Evolutionary conservation across 495 filamentous ascomycete genomes (phyloP), one percentile per base, ranked within the genome.

Genomic region (Thozetella sp.): DNA sequence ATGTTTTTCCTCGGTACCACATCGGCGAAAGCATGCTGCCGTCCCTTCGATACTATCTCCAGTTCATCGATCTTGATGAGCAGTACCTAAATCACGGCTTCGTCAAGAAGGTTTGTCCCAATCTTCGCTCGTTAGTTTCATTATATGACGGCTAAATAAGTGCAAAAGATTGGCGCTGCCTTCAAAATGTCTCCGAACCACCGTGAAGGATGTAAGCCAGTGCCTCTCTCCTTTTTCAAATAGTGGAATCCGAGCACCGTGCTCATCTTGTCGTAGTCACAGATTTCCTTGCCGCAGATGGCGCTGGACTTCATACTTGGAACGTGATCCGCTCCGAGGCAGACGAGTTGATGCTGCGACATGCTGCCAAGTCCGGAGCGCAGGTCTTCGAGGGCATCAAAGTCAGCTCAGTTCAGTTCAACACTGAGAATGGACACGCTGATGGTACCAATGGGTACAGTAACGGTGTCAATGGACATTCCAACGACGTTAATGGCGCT

Each of bases 281-380:
- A 20, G 75, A 85, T 57, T 85, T 83, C 59, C 2, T 79, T 13
- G 78, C 76, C 4, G 67, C 70, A 10, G 67, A 67, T 22, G 82
- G 83, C 4, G 71, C 73, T 24, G 62, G 72, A 2, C 68, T 63
- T 24, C 76, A 81, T 50, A 56, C 80, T 0, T 86, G 79, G 78
- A 86, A 84, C 53, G 76, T 84, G 0, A 63, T 83, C 27, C 81
- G 83, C 2, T 80, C 83, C 43, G 81, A 85, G 56, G 60, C 75
- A 15, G 82, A 86, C 54, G 63, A 85, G 11, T 22, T 84, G 9
- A 71, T 85, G 9, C 83, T 86, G 61, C 55, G 70, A 19, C 81
- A 86, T 59, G 83, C 82, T 4, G 71, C 51, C 0, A 62, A 73
- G 43, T 65, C 68, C 51, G 81, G 81, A 11, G 83, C 77, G 11